These are phyloP conservation scores for Ilex asprella DNA, from an alignment of 257 asterid genomes.

Conservation along the genomic window DNA sequence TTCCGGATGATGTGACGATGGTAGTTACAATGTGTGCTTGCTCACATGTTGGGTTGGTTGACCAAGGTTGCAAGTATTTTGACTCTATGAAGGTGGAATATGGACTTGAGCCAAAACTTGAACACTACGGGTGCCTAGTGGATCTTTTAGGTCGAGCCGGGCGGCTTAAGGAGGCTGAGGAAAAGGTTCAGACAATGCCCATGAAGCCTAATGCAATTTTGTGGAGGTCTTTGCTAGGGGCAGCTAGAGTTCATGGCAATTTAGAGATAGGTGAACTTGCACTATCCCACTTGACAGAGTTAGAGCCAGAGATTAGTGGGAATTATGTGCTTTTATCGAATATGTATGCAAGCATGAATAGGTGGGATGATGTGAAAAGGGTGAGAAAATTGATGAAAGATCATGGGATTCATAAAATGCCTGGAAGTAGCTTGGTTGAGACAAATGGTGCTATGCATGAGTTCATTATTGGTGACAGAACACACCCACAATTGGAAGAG, in stretches of 20 bases:
- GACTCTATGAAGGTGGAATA: constrained; percentile 35
- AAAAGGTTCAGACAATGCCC: constrained; percentile 35
- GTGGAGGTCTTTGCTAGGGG: constrained; percentile 63
- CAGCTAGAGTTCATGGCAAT: constrained; percentile 57
- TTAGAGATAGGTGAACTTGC: constrained; percentile 44
- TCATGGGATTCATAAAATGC: constrained; percentile 41
- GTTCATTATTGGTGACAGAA: constrained; percentile 48
- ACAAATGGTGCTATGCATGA: constrained; percentile 52
- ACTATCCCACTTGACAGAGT: constrained; percentile 28
- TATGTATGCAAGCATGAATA: constrained; percentile 40
- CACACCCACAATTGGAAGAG: constrained; percentile 37
- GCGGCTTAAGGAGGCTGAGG: constrained; percentile 44
- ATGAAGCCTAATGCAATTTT: constrained; percentile 47
- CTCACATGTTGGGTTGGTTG: constrained; percentile 62
- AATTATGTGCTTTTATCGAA: constrained; percentile 63
- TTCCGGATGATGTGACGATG: constrained; percentile 46
- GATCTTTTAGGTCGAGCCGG: constrained; percentile 71
- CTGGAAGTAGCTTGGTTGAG: constrained; percentile 55
- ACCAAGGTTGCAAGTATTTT: constrained; percentile 46
- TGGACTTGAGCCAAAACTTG: constrained; percentile 46
- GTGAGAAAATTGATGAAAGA: constrained; percentile 50
- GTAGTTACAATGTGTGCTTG: constrained; percentile 57
- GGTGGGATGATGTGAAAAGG: constrained; percentile 56
- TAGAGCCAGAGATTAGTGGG: constrained; percentile 58
- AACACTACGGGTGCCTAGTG: constrained; percentile 65